These are phyloP conservation scores for Pelargonium citronellum DNA, from an alignment of 441 rosid species.

Conservation along the genomic window DNA sequence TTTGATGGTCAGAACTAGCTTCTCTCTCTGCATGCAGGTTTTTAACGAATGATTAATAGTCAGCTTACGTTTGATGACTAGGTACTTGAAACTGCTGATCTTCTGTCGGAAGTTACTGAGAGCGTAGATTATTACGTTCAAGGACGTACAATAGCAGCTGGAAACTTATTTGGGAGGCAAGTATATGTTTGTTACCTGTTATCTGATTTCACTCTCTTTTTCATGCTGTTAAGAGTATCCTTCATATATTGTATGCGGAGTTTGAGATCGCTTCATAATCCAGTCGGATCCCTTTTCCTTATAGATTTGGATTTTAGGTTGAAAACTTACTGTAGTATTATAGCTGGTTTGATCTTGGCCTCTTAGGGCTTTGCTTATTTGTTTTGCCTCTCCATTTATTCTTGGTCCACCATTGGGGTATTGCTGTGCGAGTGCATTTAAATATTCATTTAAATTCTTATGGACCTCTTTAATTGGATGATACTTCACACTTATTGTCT, in stretches of 20 bases:
- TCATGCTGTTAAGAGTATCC: conserved; percentile 10
- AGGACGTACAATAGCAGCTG: conserved; percentile 94
- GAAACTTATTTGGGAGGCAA: conserved; percentile 96
- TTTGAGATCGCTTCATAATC: background rate
- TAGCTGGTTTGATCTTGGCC: too few relatives aligned
- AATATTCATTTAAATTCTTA: background rate
- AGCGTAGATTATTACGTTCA: conserved; percentile 97
- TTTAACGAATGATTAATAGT: conserved; percentile 2
- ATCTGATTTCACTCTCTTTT: background rate
- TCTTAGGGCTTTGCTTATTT: too few relatives aligned
- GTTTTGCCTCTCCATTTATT: too few relatives aligned
- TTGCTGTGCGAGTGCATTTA: background rate
- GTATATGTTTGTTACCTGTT: conserved; percentile 19
- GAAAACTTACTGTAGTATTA: too few relatives aligned
- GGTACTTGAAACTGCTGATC: conserved; percentile 99
- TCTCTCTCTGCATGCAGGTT: background rate
- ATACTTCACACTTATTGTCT: background rate
- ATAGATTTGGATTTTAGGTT: too few relatives aligned
- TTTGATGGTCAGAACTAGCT: too few relatives aligned
- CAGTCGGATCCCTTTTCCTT: background rate
- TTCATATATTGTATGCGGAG: background rate
- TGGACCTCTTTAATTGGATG: conserved; percentile 1
- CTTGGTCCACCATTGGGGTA: background rate
- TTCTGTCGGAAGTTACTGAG: conserved; percentile 96
- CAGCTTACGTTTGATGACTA: conserved; percentile 26